Evolutionary conservation across 2,329 filamentous ascomycete species (phyloP).

Genomic region (Cordyceps pruinosa): DNA sequence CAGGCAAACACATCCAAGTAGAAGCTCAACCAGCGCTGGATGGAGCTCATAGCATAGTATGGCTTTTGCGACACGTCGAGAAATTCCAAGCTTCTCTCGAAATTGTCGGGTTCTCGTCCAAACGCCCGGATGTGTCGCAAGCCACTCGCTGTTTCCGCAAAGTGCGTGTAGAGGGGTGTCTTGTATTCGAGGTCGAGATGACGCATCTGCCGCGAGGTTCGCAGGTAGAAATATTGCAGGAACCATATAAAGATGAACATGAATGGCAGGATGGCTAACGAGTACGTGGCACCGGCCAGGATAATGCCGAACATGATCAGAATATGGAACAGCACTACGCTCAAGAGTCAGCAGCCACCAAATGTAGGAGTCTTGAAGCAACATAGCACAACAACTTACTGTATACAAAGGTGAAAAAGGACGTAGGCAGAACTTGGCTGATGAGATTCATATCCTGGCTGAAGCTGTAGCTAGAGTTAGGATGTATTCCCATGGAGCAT

Average conservation of each 20-base stretch:
- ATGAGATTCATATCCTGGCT: conserved; percentile 23
- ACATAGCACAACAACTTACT: no score
- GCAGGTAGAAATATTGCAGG: conserved; percentile 27
- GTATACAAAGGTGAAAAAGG: conserved; percentile 9
- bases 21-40: conserved; percentile 48
- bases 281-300: conserved; percentile 16
- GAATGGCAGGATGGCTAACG: conserved; percentile 17
- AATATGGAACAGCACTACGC: conserved; percentile 1
- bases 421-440: conserved; percentile 18
- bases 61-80: conserved; percentile 46
- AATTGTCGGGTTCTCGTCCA: conserved; percentile 39
- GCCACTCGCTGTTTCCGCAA: conserved; percentile 38
- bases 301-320: conserved; percentile 17
- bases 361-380: neutral
- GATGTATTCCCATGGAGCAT: conserved; percentile 18
- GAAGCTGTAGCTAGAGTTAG: conserved; percentile 16
- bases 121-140: conserved; percentile 45
- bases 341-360: neutral
- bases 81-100: conserved; percentile 34
- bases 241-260: conserved; percentile 20
- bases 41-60: conserved; percentile 40
- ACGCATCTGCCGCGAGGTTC: conserved; percentile 30
- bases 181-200: conserved; percentile 29
- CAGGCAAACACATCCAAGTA: conserved; percentile 41
- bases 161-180: conserved; percentile 27